Conservation (phyloP, 2,329 filamentous ascomycete genomes). For the Exophiala phaeomuriformis region DNA sequence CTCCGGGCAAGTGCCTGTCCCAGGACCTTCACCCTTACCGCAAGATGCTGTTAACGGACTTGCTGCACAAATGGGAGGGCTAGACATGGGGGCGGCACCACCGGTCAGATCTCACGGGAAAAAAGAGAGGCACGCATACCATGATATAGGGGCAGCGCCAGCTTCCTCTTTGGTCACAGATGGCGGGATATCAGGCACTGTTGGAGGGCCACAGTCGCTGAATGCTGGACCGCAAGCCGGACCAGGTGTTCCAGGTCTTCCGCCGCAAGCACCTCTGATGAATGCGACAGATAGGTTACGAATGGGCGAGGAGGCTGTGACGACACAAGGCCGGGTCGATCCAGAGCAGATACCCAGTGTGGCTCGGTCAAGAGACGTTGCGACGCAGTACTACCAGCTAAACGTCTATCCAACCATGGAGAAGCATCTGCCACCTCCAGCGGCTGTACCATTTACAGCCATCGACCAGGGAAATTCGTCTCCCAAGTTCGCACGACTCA, state of each 20-base stretch:
- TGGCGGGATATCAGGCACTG: background rate
- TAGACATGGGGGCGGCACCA: conserved; percentile 54
- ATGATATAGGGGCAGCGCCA: conserved; percentile 67
- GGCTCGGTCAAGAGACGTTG: conserved; percentile 71
- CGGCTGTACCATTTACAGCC: conserved; percentile 82
- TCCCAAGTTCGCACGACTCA: conserved; percentile 85
- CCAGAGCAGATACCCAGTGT: conserved; percentile 90
- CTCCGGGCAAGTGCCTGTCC: conserved; percentile 1
- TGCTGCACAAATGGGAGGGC: conserved; percentile 65
- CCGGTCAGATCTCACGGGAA: conserved; percentile 58
- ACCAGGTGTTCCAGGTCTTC: conserved; percentile 30
- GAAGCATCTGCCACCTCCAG: conserved; percentile 81
- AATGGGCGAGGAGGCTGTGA: conserved; percentile 49
- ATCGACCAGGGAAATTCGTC: conserved; percentile 95
- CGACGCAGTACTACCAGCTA: conserved; percentile 75
- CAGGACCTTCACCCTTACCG: conserved; percentile 10
- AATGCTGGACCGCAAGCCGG: conserved; percentile 37
- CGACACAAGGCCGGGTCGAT: conserved; percentile 69
- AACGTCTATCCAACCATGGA: conserved; percentile 95
- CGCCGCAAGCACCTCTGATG: conserved; percentile 8
- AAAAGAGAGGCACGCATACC: conserved; percentile 91
- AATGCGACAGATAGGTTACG: conserved; percentile 26
- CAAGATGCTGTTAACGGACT: conserved; percentile 31
- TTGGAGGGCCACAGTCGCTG: conserved; percentile 16
- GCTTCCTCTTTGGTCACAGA: conserved; percentile 37